Percentiles rank a stretch among this genome's conserved stretches.
Evolutionary conservation across 371 early-diverging fungal genomes (phyloP).

Genomic region (Nematocida sp.): DNA sequence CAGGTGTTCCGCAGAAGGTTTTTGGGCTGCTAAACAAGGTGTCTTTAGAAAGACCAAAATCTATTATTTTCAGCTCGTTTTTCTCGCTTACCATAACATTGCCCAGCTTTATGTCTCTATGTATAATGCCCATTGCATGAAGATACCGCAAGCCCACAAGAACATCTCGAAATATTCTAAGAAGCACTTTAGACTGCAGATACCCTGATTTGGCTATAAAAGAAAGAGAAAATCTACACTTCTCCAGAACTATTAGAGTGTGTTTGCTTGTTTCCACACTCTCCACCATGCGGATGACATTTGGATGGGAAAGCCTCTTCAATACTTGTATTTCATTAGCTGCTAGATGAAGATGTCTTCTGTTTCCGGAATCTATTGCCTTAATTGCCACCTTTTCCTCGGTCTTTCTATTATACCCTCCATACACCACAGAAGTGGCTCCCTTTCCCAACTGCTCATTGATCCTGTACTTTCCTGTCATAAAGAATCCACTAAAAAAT

Average conservation of each 20-base stretch:
- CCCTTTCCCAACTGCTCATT: conserved; percentile 53
- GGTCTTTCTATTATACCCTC: conserved; percentile 31
- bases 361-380: conserved; percentile 92
- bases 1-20: conserved; percentile 55
- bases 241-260: conserved; percentile 67
- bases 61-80: conserved; percentile 52
- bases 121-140: conserved; percentile 48
- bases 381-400: conserved; percentile 76
- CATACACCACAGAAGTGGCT: conserved; percentile 48
- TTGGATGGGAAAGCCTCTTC: conserved; percentile 89
- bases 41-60: conserved; percentile 56
- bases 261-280: conserved; percentile 90
- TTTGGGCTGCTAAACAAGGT: conserved; percentile 34
- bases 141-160: conserved; percentile 51
- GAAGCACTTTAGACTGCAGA: conserved; percentile 76
- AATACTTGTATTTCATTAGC: conserved; percentile 91
- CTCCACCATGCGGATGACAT: conserved; percentile 83
- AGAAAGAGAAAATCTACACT: conserved; percentile 66
- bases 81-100: conserved; percentile 53
- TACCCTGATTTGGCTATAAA: conserved; percentile 76
- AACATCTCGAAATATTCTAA: conserved; percentile 47
- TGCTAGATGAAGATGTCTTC: conserved; percentile 84
- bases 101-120: conserved; percentile 54
- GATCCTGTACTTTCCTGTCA: conserved; percentile 44
- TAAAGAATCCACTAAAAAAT: conserved; percentile 31